Evolutionary conservation across 1,284 basidiomycete genomes (phyloP), one percentile per base, ranked within the genome.

Genomic region (Athelia psychrophila): DNA sequence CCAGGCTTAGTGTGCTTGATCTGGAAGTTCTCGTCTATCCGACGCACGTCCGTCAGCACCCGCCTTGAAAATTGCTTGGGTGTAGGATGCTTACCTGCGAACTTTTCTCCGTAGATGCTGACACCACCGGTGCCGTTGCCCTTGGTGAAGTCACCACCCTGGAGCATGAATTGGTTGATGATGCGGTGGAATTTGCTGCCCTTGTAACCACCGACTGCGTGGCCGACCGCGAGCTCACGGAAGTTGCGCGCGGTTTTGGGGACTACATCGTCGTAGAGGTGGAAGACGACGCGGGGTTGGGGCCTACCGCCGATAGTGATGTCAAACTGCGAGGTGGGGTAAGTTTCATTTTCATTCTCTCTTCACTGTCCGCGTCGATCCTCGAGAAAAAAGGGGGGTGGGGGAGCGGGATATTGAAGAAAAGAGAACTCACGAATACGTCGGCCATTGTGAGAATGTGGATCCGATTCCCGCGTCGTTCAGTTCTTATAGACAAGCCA

Each of bases 41-140:
- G 9, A 5, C n/a, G 23, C 22, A 45, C 15, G 36, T 19, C 13
- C 30, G 38, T n/a, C 6, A 8, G 6, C 38, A 19, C 9, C 6
- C 18, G 38, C 6, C 38, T 42, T 33, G 32, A 53, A 24, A 23
- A 40, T 22, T 24, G 19, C 13, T 16, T n/a, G 33, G 15, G 27
- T n/a, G n/a, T 13, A 22, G 22, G 35, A 25, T 24, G 19, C 74
- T 54, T 49, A 86, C 87, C 88, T n/a, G 60, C 69, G 58, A 91
- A 93, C 65, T 89, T 93, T 59, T 83, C 80, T 58, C 95, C 95
- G 62, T 95, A 98, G 71, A 98, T 98, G 23, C 88, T 93, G 71
- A 88, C 88, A 51, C 92, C 93, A 55, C 96, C 95, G 1, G 93
- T 98, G 15, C 96, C 95, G 63, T 98, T 84, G 33, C 67, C 62